Evolutionary conservation across 2,329 filamentous ascomycete species (phyloP).

Genomic region (Davidsoniella australis): DNA sequence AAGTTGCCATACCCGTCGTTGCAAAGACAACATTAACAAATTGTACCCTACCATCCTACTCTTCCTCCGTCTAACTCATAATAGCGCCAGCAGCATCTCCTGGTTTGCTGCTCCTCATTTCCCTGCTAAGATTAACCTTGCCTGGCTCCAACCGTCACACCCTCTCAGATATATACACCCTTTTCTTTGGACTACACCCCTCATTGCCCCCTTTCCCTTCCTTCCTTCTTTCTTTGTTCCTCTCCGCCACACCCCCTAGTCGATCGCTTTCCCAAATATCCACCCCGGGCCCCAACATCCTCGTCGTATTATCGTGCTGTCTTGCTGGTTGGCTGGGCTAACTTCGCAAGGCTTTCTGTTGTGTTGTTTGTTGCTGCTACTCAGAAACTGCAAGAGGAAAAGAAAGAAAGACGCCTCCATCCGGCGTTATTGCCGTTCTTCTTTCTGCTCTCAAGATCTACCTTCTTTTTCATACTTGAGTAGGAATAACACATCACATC

Average conservation of each 20-base stretch:
- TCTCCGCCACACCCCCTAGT: conserved; percentile 4
- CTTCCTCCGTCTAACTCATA: not conserved
- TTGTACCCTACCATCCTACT: not conserved
- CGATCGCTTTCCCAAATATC: not conserved
- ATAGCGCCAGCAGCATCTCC: conserved; percentile 1
- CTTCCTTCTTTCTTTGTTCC: conserved; percentile 6
- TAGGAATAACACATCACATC: too few species aligned
- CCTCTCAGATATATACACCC: not conserved
- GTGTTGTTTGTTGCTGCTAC: too few species aligned
- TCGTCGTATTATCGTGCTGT: too few species aligned
- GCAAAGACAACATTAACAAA: not conserved
- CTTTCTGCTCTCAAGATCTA: too few species aligned
- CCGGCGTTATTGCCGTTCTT: too few species aligned
- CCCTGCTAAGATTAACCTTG: conserved; percentile 5
- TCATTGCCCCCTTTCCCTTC: not conserved
- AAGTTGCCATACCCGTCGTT: not conserved
- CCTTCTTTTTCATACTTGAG: too few species aligned
- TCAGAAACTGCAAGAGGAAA: too few species aligned
- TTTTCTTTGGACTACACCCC: not conserved
- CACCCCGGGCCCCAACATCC: too few species aligned
- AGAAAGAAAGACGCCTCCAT: too few species aligned
- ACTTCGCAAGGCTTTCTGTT: too few species aligned
- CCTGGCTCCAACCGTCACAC: not conserved
- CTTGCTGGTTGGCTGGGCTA: too few species aligned
- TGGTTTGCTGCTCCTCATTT: conserved; percentile 10